These are phyloP conservation scores for Anacardium occidentale DNA, from an alignment of 345 rosid genomes.

Conservation along the genomic window DNA sequence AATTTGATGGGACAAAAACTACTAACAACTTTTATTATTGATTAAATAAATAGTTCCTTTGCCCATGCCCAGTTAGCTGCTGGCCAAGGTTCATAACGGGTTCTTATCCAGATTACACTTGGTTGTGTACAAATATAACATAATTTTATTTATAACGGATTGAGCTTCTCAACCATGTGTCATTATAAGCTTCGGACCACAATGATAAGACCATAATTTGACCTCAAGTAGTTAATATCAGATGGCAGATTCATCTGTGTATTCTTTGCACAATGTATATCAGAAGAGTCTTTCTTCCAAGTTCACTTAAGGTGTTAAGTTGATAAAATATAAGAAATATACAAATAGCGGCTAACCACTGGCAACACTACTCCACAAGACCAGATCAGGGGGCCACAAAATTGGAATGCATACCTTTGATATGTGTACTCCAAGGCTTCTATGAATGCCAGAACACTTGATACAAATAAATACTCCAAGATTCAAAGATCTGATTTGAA, in stretches of 20 bases:
- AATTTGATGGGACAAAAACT: background rate
- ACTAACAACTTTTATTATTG: background rate
- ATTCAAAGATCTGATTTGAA: constrained; percentile 63
- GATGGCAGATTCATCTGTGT: background rate
- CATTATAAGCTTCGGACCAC: background rate
- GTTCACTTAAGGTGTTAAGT: background rate
- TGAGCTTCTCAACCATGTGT: no score
- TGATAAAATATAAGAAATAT: background rate
- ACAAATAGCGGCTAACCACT: background rate
- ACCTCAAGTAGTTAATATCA: background rate
- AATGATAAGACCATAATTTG: background rate
- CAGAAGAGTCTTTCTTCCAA: background rate
- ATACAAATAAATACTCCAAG: constrained; percentile 90
- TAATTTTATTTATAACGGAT: background rate
- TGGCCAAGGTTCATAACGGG: background rate
- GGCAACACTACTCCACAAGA: background rate
- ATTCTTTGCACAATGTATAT: no score
- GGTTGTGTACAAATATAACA: background rate
- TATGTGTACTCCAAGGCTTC: constrained; percentile 98
- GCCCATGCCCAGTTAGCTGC: no score
- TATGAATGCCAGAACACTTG: constrained; percentile 95
- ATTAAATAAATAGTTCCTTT: background rate
- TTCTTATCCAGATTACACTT: background rate
- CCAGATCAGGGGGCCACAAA: background rate
- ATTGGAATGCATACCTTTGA: constrained; percentile 60